Base-by-base conservation (phyloP, 768 basidiomycete species). In the Phallus indusiatus region DNA sequence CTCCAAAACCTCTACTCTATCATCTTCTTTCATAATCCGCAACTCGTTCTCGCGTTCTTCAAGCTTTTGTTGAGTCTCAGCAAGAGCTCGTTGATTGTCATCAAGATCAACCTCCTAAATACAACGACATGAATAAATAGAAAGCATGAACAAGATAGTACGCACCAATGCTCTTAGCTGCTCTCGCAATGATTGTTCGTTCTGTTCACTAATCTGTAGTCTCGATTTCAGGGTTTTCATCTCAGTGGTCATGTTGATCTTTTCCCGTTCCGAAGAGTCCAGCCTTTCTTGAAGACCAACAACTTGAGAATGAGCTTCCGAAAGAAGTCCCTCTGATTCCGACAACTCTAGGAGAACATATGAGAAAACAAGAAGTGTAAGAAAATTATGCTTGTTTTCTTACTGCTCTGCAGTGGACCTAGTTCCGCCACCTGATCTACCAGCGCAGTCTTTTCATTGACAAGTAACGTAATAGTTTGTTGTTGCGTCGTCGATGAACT, bases 31-130 rank as follows among this genome's bases (percentile, higher is more conserved):
- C 20, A 93, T 84, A 63, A 89, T 47, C 2, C 55, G 34, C 21
- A 56, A 47, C 22, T 56, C 55, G 11, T 46, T 42, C 17, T n/a
- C n/a, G 7, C 34, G 86, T 61, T 91, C 90, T 65, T 88, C 83
- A 34, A 93, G 71, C 63, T 91, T 88, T 79, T 5, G 79, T 76
- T 60, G 82, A 76, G 42, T 76, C 72, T 53, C 77, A 80, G 34
- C 72, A 7, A 80, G 67, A 2, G 80, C 75, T 0, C 76, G 78
- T 61, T 78, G 81, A n/a, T 78, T 74, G 46, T 82, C 72, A 61
- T 89, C 86, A 10, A 90, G 73, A 66, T 91, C 84, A 17, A 88
- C 84, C 68, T 93, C 90, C 91, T 82, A 61, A 10, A 22, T 46
- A 51, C 8, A 22, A 4, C 14, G 50, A 8, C n/a, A 50, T 14